Evolutionary conservation across 495 filamentous ascomycete genomes (phyloP).

Genomic region (Lophiotrema nucula): DNA sequence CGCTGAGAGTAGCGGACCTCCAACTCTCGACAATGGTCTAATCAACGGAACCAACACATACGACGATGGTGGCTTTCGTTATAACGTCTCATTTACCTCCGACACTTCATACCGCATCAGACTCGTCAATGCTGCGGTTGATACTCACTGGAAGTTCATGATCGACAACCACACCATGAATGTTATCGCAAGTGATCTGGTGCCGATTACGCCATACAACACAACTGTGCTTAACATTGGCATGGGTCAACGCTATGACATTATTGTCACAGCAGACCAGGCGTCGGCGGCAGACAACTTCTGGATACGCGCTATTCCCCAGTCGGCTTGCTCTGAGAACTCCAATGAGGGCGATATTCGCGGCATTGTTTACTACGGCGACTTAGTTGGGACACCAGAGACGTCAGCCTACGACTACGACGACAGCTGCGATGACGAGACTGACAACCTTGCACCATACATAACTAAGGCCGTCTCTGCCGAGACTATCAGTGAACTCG

Average conservation of each 20-base stretch:
- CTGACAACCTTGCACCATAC: slow-evolving; percentile 44
- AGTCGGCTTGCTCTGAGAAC: slow-evolving; percentile 47
- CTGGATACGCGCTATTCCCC: slow-evolving; percentile 64
- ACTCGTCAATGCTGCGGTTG: slow-evolving; percentile 56
- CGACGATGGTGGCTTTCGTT: slow-evolving; percentile 39
- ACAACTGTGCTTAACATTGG: slow-evolving; percentile 51
- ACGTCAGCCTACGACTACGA: slow-evolving; percentile 9
- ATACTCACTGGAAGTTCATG: slow-evolving; percentile 50
- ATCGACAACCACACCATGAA: slow-evolving; percentile 54
- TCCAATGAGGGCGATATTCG: slow-evolving; percentile 51
- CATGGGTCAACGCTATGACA: slow-evolving; percentile 70
- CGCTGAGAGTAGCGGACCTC: slow-evolving; percentile 44
- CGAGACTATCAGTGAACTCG: slow-evolving; percentile 38
- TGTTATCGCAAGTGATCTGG: slow-evolving; percentile 52
- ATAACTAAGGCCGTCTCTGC: slow-evolving; percentile 33
- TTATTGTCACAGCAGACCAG: slow-evolving; percentile 63
- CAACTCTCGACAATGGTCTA: slow-evolving; percentile 47
- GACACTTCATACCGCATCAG: slow-evolving; percentile 55
- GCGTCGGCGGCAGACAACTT: slow-evolving; percentile 48
- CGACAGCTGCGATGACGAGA: slow-evolving; percentile 44
- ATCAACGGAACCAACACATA: slow-evolving; percentile 47
- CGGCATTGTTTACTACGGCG: slow-evolving; percentile 16
- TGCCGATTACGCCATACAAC: slow-evolving; percentile 51
- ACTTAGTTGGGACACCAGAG: slow-evolving; percentile 1
- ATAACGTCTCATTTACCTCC: slow-evolving; percentile 45